Evolutionary conservation across 2,329 filamentous ascomycete species (phyloP), one percentile per base, ranked within the genome.

Genomic region (Aureobasidium subglaciale): DNA sequence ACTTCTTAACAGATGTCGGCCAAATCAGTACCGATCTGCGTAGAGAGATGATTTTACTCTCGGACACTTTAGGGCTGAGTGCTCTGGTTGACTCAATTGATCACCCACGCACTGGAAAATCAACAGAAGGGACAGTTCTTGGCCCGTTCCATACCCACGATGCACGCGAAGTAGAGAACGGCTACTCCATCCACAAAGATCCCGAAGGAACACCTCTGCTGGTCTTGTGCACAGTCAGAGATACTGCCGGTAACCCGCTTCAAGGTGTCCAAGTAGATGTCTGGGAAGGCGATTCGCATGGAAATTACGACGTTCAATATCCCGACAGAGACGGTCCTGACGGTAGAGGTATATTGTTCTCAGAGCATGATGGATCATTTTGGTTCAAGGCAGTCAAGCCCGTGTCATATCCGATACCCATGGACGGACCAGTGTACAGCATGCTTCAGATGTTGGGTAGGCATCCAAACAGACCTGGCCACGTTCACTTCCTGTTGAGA

Each of bases 11-110:
- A 0, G 74, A 75, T 40, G 83, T 84, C n/a, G 87, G 87, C 4
- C 77, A 90, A 69, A 89, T 83, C 56, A 85, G 81, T 66, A 83
- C 73, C 55, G 82, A 87, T 63, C 82, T 87, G 49, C 79, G 87
- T 60, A 84, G 88, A 69, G 82, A 60, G 22, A 55, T 60, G 40
- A 57, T 60, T 10, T 16, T 60, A n/a, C 49, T 60, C 2, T 60
- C 59, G 1, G 59, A 60, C 27, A 57, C 56, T 1, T 48, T 67
- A 6, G 65, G 65, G 1, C 30, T 67, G n/a, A 65, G 62, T 13
- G 58, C 60, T 27, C 59, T 67, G 7, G 65, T 67, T 4, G 65
- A 67, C 24, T 58, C 62, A 7, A 63, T 67, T 18, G 62, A 64
- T 25, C 61, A 43, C 48, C 59, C 37, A 50, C 60, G 27, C 40